phyloP scores from a whole-genome alignment of 2,329 filamentous ascomycete species.

The Calonectria ilicicola region DNA sequence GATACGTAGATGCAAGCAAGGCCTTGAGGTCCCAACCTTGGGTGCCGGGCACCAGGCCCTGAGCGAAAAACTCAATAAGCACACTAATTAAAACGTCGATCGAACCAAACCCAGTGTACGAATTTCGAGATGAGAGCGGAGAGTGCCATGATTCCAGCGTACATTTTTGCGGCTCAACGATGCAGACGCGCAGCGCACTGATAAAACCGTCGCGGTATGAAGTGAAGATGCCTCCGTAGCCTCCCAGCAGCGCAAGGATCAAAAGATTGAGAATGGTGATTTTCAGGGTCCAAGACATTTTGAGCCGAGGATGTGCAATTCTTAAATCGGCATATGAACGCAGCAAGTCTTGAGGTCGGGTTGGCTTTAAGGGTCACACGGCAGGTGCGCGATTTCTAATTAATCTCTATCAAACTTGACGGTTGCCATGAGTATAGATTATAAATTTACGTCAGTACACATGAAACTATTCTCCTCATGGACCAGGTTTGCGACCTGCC shows the following conservation, averaged over 20 bases:
- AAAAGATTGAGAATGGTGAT: conserved; percentile 23
- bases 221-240: conserved; percentile 32
- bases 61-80: conserved; percentile 34
- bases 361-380: not conserved
- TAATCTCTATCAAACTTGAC: not conserved
- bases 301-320: not conserved
- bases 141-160: conserved; percentile 26
- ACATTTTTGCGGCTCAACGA: not conserved
- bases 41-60: conserved; percentile 14
- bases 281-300: not conserved
- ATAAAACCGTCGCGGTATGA: conserved; percentile 33
- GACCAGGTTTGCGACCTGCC: conserved; percentile 34
- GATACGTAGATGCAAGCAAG: conserved; percentile 30
- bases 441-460: not conserved
- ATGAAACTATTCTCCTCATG: conserved; percentile 15
- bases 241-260: conserved; percentile 30
- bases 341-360: too few relatives aligned
- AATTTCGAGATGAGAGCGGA: not conserved
- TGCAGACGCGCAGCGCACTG: conserved; percentile 27
- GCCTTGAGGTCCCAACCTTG: conserved; percentile 26
- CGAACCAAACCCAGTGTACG: not conserved
- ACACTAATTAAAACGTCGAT: conserved; percentile 25
- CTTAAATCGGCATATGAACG: not conserved
- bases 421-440: too few relatives aligned
- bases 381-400: not conserved